phyloP scores from a whole-genome alignment of 345 rosid genomes.

The Syzygium jambos region DNA sequence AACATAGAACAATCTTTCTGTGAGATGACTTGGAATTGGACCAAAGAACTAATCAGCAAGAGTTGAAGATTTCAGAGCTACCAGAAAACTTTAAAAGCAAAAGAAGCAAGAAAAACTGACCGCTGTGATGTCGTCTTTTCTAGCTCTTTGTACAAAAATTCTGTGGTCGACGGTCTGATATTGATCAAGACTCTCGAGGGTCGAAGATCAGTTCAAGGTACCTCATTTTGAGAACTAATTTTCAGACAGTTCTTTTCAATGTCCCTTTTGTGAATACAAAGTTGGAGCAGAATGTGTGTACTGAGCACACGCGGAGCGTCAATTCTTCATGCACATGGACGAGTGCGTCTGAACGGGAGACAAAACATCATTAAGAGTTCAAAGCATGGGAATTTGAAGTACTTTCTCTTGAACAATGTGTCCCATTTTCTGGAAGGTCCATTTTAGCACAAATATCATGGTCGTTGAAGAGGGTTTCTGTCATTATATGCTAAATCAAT shows the following conservation, averaged over 20 bases:
- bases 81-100: background rate
- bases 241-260: background rate
- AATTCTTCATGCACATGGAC: background rate
- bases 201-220: background rate
- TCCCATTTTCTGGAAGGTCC: background rate
- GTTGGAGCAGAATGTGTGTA: background rate
- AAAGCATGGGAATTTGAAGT: background rate
- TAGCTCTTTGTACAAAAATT: background rate
- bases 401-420: background rate
- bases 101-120: background rate
- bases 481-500: background rate
- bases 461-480: background rate
- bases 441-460: background rate
- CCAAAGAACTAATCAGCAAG: background rate
- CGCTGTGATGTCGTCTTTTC: background rate
- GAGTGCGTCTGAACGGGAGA: background rate
- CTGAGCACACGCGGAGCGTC: background rate
- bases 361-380: background rate
- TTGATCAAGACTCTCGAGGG: background rate
- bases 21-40: background rate
- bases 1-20: background rate
- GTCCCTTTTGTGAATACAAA: background rate
- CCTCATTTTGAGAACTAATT: background rate
- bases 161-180: background rate
- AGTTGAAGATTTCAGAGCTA: background rate